A percentile compares a stretch with the other conserved stretches of the same genome.
These are phyloP conservation scores for Metschnikowia gelsemii DNA, from an alignment of 805 yeast genomes.

Conservation along the genomic window DNA sequence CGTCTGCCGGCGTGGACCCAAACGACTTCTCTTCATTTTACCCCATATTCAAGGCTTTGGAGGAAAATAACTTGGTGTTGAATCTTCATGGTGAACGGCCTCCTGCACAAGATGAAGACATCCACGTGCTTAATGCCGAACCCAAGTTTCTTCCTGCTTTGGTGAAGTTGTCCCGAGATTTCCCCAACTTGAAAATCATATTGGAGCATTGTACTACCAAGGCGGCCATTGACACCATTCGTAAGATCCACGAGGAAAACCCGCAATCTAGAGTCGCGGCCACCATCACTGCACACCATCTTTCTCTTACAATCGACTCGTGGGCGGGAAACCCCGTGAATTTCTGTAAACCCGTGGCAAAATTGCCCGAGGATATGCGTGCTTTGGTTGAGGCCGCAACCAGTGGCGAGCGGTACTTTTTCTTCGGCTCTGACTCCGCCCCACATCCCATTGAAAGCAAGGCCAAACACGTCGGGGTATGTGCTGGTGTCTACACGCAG, in stretches of 20 bases:
- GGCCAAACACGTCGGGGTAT: conserved; percentile 74
- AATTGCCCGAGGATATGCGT: conserved; percentile 77
- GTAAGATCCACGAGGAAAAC: conserved; percentile 43
- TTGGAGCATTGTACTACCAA: conserved; percentile 94
- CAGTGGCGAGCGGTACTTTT: conserved; percentile 87
- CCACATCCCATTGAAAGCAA: conserved; percentile 89
- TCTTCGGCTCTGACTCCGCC: conserved; percentile 97
- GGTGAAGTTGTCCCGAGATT: conserved; percentile 69
- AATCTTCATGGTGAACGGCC: conserved; percentile 98
- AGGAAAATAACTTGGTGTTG: conserved; percentile 70
- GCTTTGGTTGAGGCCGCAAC: conserved; percentile 87
- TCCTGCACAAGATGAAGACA: conserved; percentile 50
- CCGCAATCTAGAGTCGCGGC: conserved; percentile 69
- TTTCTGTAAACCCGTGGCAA: conserved; percentile 97
- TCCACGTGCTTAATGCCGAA: conserved; percentile 93
- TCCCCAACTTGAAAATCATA: conserved; percentile 83
- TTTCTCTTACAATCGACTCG: conserved; percentile 81
- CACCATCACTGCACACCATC: conserved; percentile 93
- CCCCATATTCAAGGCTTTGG: conserved; percentile 88
- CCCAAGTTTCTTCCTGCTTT: conserved; percentile 89
- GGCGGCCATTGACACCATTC: conserved; percentile 79
- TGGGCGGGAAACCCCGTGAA: conserved; percentile 97
- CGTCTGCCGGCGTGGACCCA: conserved; percentile 87
- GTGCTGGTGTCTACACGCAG: conserved; percentile 98
- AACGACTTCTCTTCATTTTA: conserved; percentile 87